Base-by-base conservation (phyloP, 805 yeast genomes). In the Ogataea glucozyma region DNA sequence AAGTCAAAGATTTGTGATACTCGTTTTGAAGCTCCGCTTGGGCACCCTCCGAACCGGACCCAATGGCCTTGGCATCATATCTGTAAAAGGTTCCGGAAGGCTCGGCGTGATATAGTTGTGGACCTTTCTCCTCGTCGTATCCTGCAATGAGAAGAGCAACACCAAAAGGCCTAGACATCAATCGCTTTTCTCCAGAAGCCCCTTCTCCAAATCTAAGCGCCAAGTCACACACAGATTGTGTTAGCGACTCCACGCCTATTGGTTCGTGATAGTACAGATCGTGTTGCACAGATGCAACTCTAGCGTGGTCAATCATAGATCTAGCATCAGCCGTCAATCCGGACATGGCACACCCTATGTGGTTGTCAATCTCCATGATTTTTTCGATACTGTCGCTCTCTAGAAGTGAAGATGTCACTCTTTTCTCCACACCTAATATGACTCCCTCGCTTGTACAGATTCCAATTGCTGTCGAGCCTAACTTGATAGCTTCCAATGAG, bases 291-390 rank as follows among this genome's bases (percentile, higher is more conserved):
- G 89, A 79, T 8, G 85, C 79, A 17, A 88, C 96, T 58, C 99
- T 77, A 14, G 99, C 99, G 61, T 93, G 99, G 64, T 95, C 98
- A 60, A 93, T 89, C 96, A 93, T 89, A 23, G 96, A 87, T 60
- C 98, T 78, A 13, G 99, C 99, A 70, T 93, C 99, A 3, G 99
- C 98, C 2, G 98, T 93, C 52, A 95, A 75, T 3, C 99, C 99
- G 51, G 95, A 83, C 97, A 93, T 93, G 56, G 99, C 99, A 70
- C 97, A 89, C 37, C 99, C 99, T 44, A 93, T 81, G 62, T 93
- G 99, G 35, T 72, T 71, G 62, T 93, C 99, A 45, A 93, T 85
- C 61, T 93, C 99, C 53, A 93, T 87, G 53, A 93, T 90, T 67
- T 93, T 93, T 63, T 95, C 99, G 61, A 95, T 90, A 32, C 96